Conservation (phyloP, 2,329 filamentous ascomycete genomes). For the Verticillium tricorpus region DNA sequence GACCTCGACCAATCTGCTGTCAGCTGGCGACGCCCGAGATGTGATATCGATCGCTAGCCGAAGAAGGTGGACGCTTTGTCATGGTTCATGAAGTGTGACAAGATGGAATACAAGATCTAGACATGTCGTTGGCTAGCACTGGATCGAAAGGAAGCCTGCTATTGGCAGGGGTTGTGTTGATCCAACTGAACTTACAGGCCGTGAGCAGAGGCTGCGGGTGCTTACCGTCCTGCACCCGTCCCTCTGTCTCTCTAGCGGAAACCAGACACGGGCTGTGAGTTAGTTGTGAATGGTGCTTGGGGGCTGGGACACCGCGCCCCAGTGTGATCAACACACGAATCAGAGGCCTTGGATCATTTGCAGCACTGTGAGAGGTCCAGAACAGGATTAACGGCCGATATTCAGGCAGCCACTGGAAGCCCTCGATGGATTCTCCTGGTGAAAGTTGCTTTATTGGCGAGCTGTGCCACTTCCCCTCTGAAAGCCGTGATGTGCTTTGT, state of each 20-base stretch:
- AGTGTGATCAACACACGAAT: not conserved
- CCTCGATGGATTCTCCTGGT: not conserved
- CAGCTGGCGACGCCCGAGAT: not conserved
- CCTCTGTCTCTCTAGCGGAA: not conserved
- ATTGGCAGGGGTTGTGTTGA: not conserved
- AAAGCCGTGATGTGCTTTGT: not conserved
- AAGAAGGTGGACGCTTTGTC: not conserved
- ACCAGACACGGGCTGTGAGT: not conserved
- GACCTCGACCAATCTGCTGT: not conserved
- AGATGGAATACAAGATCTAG: not conserved
- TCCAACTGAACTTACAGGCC: not conserved
- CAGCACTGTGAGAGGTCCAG: not conserved
- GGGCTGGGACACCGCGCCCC: not conserved
- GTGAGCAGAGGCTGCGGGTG: not conserved
- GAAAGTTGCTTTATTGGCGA: not conserved
- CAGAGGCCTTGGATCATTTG: not conserved
- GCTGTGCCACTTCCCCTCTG: not conserved
- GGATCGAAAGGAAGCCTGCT: not conserved
- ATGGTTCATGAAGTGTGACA: not conserved
- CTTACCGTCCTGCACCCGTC: too few relatives aligned
- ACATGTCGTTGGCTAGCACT: not conserved
- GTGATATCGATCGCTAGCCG: not conserved
- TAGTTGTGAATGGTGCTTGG: not conserved
- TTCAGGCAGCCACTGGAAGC: not conserved
- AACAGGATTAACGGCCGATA: not conserved